Base-by-base conservation (phyloP, 2,329 filamentous ascomycete species). In the Talaromyces islandicus region DNA sequence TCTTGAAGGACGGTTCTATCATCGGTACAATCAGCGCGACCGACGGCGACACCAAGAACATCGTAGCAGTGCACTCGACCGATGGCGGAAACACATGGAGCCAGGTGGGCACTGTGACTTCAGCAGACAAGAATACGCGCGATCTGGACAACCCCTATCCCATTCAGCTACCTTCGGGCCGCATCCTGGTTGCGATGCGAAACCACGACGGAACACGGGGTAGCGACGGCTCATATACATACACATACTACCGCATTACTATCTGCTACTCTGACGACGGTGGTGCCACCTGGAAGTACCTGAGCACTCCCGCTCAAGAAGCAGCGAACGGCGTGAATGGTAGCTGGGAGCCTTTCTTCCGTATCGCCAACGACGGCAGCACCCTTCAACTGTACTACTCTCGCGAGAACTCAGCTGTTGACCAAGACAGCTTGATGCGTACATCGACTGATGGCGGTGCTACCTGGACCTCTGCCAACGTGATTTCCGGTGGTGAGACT, bases 321-420 rank as follows among this genome's bases (percentile, higher is more conserved):
- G 12, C 30, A 4, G 60, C 46, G 51, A 46, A 56, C 27, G 43
- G 43, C 10, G 43, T 46, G 5, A 35, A 56, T 24, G 60, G 60
- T 19, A 50, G 50, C 27, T 62, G 60, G 60, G 60, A 62, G 19
- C 60, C 60, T 1, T 62, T 62, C 35, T 52, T 62, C 14, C 60
- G 60, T 2, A 56, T 58, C 12, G 60, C 56, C 7, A 53, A 60
- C 29, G 46, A 60, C 41, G 25, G 25, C 17, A 57, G 11, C 4
- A 58, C 51, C 1, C 24, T 61, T 25, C 60, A 62, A 55, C 46
- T 62, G 6, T 58, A 58, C 30, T 62, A 58, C 43, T 62, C 60
- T 41, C 57, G 53, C 35, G 56, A 62, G 10, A 52, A 55, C 43
- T 52, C 56, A 4, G 48, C 30, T 4, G 29, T 35, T 25, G 60